Conservation (phyloP, 192 early-diverging fungal species). For the Podila clonocystis region DNA sequence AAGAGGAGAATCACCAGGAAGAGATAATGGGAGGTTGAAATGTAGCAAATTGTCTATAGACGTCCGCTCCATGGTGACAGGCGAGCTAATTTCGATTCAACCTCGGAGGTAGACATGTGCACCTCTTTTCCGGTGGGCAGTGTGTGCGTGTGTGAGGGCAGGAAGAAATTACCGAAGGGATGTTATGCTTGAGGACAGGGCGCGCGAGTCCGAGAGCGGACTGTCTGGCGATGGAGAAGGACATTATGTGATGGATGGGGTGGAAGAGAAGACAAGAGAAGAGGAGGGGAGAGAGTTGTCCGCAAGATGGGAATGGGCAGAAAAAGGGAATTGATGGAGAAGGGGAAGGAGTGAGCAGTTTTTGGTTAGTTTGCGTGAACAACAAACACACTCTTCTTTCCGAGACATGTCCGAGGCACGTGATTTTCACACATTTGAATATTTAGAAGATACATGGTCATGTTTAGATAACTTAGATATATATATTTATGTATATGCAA, state of each 20-base stretch:
- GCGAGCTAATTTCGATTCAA: no score
- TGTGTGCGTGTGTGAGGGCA: neutral
- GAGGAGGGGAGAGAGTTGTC: slow-evolving; percentile 6
- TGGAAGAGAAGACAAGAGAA: neutral
- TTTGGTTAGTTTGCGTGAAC: neutral
- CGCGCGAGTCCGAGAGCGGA: slow-evolving; percentile 45
- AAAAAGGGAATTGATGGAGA: neutral
- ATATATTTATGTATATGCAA: neutral
- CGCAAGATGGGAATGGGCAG: neutral
- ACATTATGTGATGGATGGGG: slow-evolving; percentile 19
- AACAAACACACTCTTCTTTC: neutral
- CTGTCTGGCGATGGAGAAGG: slow-evolving; percentile 42
- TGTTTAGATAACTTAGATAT: no score
- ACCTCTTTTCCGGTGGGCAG: no score
- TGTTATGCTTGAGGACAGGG: slow-evolving; percentile 47
- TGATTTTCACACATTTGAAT: no score
- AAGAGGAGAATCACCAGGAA: neutral
- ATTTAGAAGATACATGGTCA: no score
- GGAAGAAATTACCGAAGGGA: slow-evolving; percentile 42
- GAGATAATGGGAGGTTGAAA: neutral
- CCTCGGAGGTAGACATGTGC: no score
- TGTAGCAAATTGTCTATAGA: no score
- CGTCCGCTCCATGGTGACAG: no score
- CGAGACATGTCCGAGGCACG: slow-evolving; percentile 1
- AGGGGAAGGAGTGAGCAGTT: slow-evolving; percentile 3